phyloP scores from a whole-genome alignment of 176 grass and related monocot genomes.

The Eleusine indica region DNA sequence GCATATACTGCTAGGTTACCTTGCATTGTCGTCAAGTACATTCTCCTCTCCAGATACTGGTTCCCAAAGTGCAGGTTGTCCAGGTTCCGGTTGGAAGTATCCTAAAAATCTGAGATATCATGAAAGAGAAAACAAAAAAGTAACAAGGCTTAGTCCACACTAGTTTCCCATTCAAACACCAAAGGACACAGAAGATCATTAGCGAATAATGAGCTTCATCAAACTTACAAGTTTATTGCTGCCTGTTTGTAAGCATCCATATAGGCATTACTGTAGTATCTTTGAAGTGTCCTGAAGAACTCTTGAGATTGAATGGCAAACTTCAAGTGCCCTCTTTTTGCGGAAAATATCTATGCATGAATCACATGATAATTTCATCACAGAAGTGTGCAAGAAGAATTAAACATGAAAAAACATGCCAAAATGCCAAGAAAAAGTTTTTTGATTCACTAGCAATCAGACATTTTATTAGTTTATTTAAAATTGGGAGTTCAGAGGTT shows the following conservation, averaged over 20 bases:
- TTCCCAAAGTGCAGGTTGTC: conserved; percentile 81
- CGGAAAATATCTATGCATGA: conserved; percentile 87
- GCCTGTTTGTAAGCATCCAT: conserved; percentile 97
- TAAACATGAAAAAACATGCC: background rate
- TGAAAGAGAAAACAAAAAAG: conserved; percentile 20
- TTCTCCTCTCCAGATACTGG: conserved; percentile 60
- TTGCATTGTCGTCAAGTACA: conserved; percentile 52
- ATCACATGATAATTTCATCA: conserved; percentile 38
- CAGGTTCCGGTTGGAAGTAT: conserved; percentile 69
- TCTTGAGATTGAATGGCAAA: conserved; percentile 84
- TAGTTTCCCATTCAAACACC: conserved; percentile 28
- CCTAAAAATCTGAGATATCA: conserved; percentile 88
- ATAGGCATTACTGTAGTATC: conserved; percentile 96
- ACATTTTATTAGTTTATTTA: background rate
- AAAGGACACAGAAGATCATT: conserved; percentile 4
- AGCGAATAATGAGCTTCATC: conserved; percentile 26
- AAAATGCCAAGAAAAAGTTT: conserved; percentile 6
- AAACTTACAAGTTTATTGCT: conserved; percentile 98
- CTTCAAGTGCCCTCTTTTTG: conserved; percentile 85
- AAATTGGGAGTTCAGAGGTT: background rate
- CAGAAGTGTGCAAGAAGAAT: background rate
- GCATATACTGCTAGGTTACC: conserved; percentile 47
- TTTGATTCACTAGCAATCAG: background rate
- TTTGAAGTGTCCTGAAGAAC: conserved; percentile 90
- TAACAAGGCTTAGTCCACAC: conserved; percentile 25